Evolutionary conservation across 495 filamentous ascomycete genomes (phyloP), one percentile per base, ranked within the genome.

Genomic region (Cercophora scortea): DNA sequence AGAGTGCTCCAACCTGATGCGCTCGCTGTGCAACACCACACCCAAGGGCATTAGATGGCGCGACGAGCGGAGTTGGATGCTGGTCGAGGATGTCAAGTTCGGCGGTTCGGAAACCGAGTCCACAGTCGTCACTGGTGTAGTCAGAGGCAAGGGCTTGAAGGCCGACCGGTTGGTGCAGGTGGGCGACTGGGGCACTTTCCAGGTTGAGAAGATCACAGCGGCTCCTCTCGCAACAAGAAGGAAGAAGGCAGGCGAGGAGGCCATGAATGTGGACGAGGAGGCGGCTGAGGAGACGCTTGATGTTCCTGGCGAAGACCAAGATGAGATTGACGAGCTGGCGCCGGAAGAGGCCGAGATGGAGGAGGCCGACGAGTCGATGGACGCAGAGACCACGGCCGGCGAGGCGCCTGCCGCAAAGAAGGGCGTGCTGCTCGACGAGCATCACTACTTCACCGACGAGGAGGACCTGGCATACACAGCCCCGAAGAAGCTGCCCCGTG

Each of bases 391-490:
- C 4, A 70, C 77, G 13, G 73, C 76, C 5, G 70, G 74, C 16
- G 25, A 25, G 25, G 25, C 25, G 25, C 25, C 25, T 5, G 57
- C 64, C 8, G 62, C 71, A 9, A 72, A 80, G 58, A 77, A 84
- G 68, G 92, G 92, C 44, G 93, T 98, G 4, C 74, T 98, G 41
- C 76, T 98, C 32, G 93, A 98, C 57, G 91, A 95, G 55, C 92
- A 98, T 68, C 93, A 96, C 63, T 98, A 98, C 70, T 98, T 96
- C 63, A 92, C 90, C 4, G 93, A 97, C 47, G 89, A 95, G 15
- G 87, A 94, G 18, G 79, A 82, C 3, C 61, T 67, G 18, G 60
- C 51, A 47, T 38, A 55, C 72, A 11, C 49, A 42, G 4, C 67
- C 42, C 88, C 89, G 4, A 94, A 86, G 71, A 81, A 79, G 57